Base-by-base conservation (phyloP, 495 filamentous ascomycete species). In the Terfezia claveryi region DNA sequence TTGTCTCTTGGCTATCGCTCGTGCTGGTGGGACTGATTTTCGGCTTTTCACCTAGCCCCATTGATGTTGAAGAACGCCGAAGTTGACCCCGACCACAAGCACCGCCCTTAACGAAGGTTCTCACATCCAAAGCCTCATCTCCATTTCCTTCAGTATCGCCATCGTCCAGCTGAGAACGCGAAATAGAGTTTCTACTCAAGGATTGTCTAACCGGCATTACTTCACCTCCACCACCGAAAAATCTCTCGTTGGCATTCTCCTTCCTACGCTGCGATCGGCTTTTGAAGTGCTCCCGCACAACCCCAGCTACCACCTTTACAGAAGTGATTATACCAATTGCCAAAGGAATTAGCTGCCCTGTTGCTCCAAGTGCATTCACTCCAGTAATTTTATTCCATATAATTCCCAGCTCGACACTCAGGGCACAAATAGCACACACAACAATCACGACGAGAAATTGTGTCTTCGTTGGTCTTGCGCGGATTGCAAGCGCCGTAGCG, bases 291-390 rank as follows among this genome's bases (percentile, higher is more conserved):
- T 38, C n/a, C 1, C 37, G 12, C 27, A 54, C n/a, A 10, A 54
- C 23, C 17, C 52, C 52, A 12, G 38, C 27, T 8, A 37, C 11
- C 27, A 54, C 52, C 17, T 27, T 37, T n/a, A 54, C 5, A 38
- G 27, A 38, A 12, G 52, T 54, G 10, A 54, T n/a, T 52, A 58
- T 12, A 10, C 55, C 60, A 51, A 62, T 58, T 12, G 61, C 61
- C 44, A 62, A 2, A 9, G 60, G 60, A 20, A 62, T 27, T 23
- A 62, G 54, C 51, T 62, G 60, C 14, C 60, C 60, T 1, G 60
- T 62, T 10, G 60, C 61, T 7, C 60, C 60, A 11, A 62, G 38
- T 20, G 32, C 38, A 23, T 58, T 44, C 17, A 62, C 60, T 0
- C 59, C 60, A 4, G 12, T 7, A 32, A 62, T 62, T 36, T 61